A percentile compares a stretch with the other conserved stretches of the same genome.
These are phyloP conservation scores for Nicotiana tomentosiformis DNA, from an alignment of 257 asterid species.

Conservation along the genomic window DNA sequence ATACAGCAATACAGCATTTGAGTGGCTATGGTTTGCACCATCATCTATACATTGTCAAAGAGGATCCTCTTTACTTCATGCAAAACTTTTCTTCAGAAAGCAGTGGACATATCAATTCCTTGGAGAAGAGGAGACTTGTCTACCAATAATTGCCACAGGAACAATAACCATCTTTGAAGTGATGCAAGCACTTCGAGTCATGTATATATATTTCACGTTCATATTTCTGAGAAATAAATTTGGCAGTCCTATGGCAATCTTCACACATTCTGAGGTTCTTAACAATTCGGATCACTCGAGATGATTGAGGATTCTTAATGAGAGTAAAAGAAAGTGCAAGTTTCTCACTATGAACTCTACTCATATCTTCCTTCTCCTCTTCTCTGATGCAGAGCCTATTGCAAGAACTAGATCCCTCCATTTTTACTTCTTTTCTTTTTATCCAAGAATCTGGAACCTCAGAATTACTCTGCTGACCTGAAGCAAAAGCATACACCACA, in stretches of 20 bases:
- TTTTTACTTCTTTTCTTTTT: slow-evolving; percentile 23
- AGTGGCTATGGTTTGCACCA: background rate
- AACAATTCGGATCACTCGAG: slow-evolving; percentile 41
- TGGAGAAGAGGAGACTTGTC: background rate
- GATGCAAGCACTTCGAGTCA: slow-evolving; percentile 74
- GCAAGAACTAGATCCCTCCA: slow-evolving; percentile 23
- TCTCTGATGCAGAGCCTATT: slow-evolving; percentile 38
- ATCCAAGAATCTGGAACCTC: slow-evolving; percentile 40
- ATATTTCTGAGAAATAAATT: slow-evolving; percentile 37
- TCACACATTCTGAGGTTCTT: slow-evolving; percentile 69
- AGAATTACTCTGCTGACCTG: slow-evolving; percentile 29
- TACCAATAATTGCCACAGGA: slow-evolving; percentile 88
- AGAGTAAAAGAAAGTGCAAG: slow-evolving; percentile 60
- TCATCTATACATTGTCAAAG: slow-evolving; percentile 5
- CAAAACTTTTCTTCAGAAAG: slow-evolving; percentile 7
- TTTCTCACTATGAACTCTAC: slow-evolving; percentile 62
- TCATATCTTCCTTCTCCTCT: slow-evolving; percentile 47
- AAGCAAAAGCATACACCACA: slow-evolving; percentile 37
- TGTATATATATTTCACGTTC: slow-evolving; percentile 48
- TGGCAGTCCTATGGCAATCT: slow-evolving; percentile 59
- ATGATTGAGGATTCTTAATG: slow-evolving; percentile 26
- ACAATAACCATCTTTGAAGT: slow-evolving; percentile 65
- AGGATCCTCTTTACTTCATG: background rate
- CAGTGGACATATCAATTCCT: background rate
- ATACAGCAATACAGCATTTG: background rate